Percentiles rank a stretch among this genome's conserved stretches.
These are phyloP conservation scores for Passiflora organensis DNA, from an alignment of 345 rosid genomes.

Conservation along the genomic window DNA sequence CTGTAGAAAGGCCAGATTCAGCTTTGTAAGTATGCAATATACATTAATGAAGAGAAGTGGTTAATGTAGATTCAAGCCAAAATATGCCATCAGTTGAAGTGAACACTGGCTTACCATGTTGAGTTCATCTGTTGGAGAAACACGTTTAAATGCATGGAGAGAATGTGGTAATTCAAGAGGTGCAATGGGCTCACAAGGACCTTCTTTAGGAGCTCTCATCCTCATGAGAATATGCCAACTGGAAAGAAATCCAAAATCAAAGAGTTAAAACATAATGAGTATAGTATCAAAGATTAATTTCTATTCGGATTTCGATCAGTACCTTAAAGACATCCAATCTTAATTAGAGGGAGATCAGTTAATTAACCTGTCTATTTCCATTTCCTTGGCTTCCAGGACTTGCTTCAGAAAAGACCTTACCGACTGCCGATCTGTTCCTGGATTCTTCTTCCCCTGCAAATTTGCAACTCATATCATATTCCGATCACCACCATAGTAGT, in stretches of 20 bases:
- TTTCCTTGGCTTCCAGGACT: constrained; percentile 65
- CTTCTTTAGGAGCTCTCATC: constrained; percentile 65
- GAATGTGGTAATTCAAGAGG: constrained; percentile 93
- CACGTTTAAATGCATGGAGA: constrained; percentile 81
- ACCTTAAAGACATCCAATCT: too few relatives aligned
- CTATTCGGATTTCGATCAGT: too few relatives aligned
- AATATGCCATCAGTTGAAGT: too few relatives aligned
- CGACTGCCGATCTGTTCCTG: constrained; percentile 60
- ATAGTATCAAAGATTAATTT: too few relatives aligned
- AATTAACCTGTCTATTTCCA: constrained; percentile 83
- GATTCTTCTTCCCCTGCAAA: constrained; percentile 89
- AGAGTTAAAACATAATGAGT: not conserved
- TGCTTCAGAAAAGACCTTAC: constrained; percentile 56
- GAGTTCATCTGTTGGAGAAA: constrained; percentile 62
- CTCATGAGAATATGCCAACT: constrained; percentile 98
- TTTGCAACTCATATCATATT: not conserved
- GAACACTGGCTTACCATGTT: constrained; percentile 46
- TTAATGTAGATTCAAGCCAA: too few relatives aligned
- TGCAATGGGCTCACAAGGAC: constrained; percentile 80
- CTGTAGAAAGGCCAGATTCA: constrained; percentile 34
- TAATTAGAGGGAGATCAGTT: too few relatives aligned
- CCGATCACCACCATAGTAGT: too few relatives aligned
- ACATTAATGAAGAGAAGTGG: too few relatives aligned
- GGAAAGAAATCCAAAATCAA: constrained; percentile 7
- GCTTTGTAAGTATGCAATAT: too few relatives aligned